These are phyloP conservation scores for Mimosa bimucronata DNA, from an alignment of 306 rosid genomes.

Conservation along the genomic window DNA sequence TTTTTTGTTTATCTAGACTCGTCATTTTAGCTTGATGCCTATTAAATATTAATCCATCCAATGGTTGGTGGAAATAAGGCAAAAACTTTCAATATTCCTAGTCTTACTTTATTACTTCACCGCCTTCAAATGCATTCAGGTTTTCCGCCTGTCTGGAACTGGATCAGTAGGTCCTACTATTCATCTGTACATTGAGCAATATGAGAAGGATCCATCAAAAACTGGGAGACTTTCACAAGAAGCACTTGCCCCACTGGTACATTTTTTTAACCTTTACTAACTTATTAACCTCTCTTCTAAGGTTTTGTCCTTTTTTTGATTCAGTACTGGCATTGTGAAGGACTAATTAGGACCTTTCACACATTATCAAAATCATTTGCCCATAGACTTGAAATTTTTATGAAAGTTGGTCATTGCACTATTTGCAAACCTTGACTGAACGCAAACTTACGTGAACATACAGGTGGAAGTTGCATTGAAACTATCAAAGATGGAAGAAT, in stretches of 20 bases:
- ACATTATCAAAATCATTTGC: background rate
- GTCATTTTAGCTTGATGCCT: no score
- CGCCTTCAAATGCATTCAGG: slow-evolving; percentile 46
- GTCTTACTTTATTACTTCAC: slow-evolving; percentile 21
- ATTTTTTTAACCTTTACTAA: slow-evolving; percentile 23
- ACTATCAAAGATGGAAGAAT: slow-evolving; percentile 92
- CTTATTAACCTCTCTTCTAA: background rate
- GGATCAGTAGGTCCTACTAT: slow-evolving; percentile 98
- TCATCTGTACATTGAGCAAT: slow-evolving; percentile 95
- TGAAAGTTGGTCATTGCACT: background rate
- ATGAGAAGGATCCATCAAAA: slow-evolving; percentile 90
- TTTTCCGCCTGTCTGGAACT: slow-evolving; percentile 98
- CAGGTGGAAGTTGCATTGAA: slow-evolving; percentile 96
- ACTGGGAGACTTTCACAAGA: slow-evolving; percentile 85
- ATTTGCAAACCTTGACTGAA: slow-evolving; percentile 21
- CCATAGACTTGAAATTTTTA: background rate
- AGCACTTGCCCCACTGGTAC: slow-evolving; percentile 94
- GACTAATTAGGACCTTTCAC: background rate
- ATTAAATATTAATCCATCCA: no score
- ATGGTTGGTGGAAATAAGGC: no score
- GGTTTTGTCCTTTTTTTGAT: background rate
- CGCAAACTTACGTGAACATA: slow-evolving; percentile 16
- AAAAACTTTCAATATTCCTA: no score
- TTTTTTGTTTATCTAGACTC: background rate
- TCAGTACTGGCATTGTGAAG: background rate